Evolutionary conservation across 768 basidiomycete genomes (phyloP), one percentile per base, ranked within the genome.

Genomic region (Serpula lacrymans): DNA sequence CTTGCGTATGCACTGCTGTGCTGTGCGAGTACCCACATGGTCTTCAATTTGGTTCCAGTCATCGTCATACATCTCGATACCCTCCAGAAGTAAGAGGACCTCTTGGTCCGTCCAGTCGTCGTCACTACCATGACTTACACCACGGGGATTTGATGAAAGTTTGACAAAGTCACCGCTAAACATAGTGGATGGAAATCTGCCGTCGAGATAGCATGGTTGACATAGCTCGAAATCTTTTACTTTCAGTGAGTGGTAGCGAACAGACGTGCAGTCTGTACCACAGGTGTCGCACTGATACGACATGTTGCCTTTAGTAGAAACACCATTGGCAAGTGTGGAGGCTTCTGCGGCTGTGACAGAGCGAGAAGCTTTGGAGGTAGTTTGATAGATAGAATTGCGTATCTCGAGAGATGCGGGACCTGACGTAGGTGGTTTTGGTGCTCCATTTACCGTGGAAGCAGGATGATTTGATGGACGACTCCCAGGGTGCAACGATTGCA

Each of bases 141-240:
- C 62, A 11, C 62, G 57, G 0, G 60, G 60, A 2, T 52, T 40
- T 11, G 63, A 59, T 5, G 84, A 78, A 49, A 93, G 75, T 56
- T 88, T 89, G 50, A 98, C 88, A 63, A 99, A 99, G 67, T 97
- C 95, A 10, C 95, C 95, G 29, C 87, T 88, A 68, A 91, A 97
- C 86, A 98, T 91, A 22, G 80, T 82, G 1, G 88, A 88, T 0
- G 96, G 93, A 74, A 99, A 99, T 33, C 96, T 88, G 2, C 95
- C 96, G 45, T 94, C 90, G 45, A 93, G 82, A 63, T 97, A 99
- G 65, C 95, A 98, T 1, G 89, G 75, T 0, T 84, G 76, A 52
- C 95, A 99, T 30, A 98, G 77, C 47, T 89, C 87, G 59, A 92
- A 83, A 53, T 91, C 85, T 53, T 91, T 91, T 54, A 87, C 84